These are phyloP conservation scores for Stagonosporopsis rhizophila DNA, from an alignment of 2,329 filamentous ascomycete genomes.

Conservation along the genomic window DNA sequence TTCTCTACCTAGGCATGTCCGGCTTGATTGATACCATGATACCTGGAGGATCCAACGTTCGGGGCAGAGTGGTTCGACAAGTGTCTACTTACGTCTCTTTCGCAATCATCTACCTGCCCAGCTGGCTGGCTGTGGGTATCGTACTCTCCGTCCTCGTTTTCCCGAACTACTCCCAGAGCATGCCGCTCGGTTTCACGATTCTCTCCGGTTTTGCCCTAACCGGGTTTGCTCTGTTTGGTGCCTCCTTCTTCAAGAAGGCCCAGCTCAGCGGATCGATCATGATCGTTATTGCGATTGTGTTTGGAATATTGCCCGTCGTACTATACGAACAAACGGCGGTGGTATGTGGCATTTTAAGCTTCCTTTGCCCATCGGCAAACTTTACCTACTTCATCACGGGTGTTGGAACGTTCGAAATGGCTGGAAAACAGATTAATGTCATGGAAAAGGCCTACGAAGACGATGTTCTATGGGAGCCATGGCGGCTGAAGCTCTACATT, in stretches of 20 bases:
- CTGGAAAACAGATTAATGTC: slow-evolving; percentile 23
- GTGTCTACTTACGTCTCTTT: slow-evolving; percentile 34
- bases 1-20: slow-evolving; percentile 21
- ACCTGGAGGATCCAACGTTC: slow-evolving; percentile 28
- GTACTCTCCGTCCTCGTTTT: slow-evolving; percentile 29
- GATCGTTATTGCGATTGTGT: slow-evolving; percentile 28
- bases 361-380: slow-evolving; percentile 33
- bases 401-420: slow-evolving; percentile 27
- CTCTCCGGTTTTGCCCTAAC: slow-evolving; percentile 32
- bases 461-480: not conserved
- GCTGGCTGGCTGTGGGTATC: slow-evolving; percentile 33
- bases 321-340: slow-evolving; percentile 22
- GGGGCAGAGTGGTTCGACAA: slow-evolving; percentile 28
- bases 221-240: slow-evolving; percentile 33
- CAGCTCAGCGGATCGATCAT: slow-evolving; percentile 37
- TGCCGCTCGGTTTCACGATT: slow-evolving; percentile 31
- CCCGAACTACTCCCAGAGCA: slow-evolving; percentile 22
- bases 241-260: slow-evolving; percentile 37
- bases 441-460: slow-evolving; percentile 11
- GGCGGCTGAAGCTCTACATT: slow-evolving; percentile 28
- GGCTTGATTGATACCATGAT: slow-evolving; percentile 38
- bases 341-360: slow-evolving; percentile 23
- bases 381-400: slow-evolving; percentile 37
- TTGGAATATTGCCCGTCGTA: slow-evolving; percentile 30
- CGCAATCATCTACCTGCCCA: slow-evolving; percentile 35